Evolutionary conservation across 2,329 filamentous ascomycete genomes (phyloP), one percentile per base, ranked within the genome.

Genomic region (Thielaviopsis musarum): DNA sequence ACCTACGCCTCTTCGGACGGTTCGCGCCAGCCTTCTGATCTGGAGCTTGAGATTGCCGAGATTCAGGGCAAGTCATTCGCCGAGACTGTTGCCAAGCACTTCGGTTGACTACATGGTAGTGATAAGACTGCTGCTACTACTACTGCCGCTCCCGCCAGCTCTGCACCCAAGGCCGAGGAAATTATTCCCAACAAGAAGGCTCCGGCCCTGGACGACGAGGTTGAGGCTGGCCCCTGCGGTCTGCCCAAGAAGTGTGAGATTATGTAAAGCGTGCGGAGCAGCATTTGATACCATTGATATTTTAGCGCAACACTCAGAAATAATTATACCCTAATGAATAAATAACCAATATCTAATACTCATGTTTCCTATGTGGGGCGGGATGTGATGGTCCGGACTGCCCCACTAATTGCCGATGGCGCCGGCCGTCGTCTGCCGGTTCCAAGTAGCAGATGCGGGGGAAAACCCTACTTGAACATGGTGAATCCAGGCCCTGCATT

Each of bases 31-130:
- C 93, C 93, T 56, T 75, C 78, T 17, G 69, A 75, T 9, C 77
- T 82, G 66, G 93, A 98, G 78, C 75, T 95, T 63, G 78, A 87
- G 71, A 69, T 97, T 63, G 93, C 93, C 62, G 79, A 77, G 63
- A 79, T 80, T 66, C 93, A 98, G 76, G 93, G 93, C 72, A 84
- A 89, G 78, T 69, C 74, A 59, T 98, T 97, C 76, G 95, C 87
- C 74, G 74, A 86, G 72, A 75, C 80, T 62, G 80, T 95, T 59
- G 72, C 80, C 69, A 91, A 89, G 80, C 68, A 75, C 71, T 78
- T 81, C 63, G 79, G 79, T 66, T 95, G 87, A 95, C 85, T 93
- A 75, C 79, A 88, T 86, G 85, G 75, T 63, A 72, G 77, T 61
- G 66, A 70, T 57, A 65, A 66, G 57, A 61, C 65, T 59, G 64